Base-by-base conservation (phyloP, 2,329 filamentous ascomycete species). In the Fusarium sp. region DNA sequence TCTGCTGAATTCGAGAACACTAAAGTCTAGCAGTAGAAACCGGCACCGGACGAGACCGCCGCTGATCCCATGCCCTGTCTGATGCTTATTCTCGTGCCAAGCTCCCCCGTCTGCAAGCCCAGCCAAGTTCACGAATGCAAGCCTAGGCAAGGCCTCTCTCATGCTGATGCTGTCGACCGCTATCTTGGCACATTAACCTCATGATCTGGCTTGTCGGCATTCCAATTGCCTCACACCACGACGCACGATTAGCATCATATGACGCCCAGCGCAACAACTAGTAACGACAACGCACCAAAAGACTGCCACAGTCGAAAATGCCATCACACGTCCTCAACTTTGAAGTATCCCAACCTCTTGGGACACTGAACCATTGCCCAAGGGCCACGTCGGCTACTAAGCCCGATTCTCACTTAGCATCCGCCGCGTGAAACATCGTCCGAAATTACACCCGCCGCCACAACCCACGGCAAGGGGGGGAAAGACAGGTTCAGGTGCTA, bases 401-500 rank as follows among this genome's bases (percentile, higher is more conserved):
- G 20, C 72, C 67, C 20, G 34, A 65, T 65, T 67, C 49, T 40
- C 51, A 53, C 48, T 58, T 73, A 73, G 71, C 48, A 52, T 47
- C 26, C 52, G 32, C 61, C 62, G 66, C 49, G 68, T 73, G 75
- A 74, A 74, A 74, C 71, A 64, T 4, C 60, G 77, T 76, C 72
- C 75, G 76, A 78, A 74, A 78, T 78, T 78, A 70, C 75, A 71
- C 67, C 75, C 73, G 75, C 70, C 63, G 70, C 76, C 71, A 76
- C 68, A 36, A 17, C 17, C 34, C 34, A 36, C 34, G 44, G 39
- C 15, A 54, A n/a, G 23, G 59, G 59, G 49, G 15, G 32, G 45
- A 26, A 53, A 53, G 50, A 47, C 50, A 46, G 24, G n/a, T 23
- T 46, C 39, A 52, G 26, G 44, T 52, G 28, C 43, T 46, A 42